Percentiles rank a stretch among this genome's conserved stretches.
Evolutionary conservation across 1,284 basidiomycete genomes (phyloP).

Genomic region (Moesziomyces parantarcticus): DNA sequence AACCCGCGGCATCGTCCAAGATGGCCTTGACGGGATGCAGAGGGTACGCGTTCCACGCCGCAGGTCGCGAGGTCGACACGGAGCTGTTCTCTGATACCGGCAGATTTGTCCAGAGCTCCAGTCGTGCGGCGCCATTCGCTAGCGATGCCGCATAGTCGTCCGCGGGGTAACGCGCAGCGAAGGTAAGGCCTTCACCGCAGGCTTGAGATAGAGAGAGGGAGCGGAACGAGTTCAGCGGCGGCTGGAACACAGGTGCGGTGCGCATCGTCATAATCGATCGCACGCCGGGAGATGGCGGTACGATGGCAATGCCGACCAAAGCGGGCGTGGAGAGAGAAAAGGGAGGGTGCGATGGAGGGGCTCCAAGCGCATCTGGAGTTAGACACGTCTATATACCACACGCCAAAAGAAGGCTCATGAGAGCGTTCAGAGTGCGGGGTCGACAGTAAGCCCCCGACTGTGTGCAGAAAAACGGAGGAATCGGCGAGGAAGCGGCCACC

Average conservation of each 20-base stretch:
- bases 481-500: neutral
- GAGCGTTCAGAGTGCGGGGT: neutral
- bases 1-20: constrained; percentile 7
- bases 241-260: constrained; percentile 25
- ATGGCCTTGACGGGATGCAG: constrained; percentile 10
- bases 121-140: constrained; percentile 23
- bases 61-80: constrained; percentile 15
- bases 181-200: constrained; percentile 17
- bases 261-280: constrained; percentile 13
- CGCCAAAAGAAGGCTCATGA: neutral
- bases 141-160: constrained; percentile 26
- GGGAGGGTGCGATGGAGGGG: neutral
- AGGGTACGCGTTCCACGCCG: constrained; percentile 22
- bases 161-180: constrained; percentile 25
- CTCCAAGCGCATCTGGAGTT: too few species aligned
- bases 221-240: constrained; percentile 20
- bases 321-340: neutral
- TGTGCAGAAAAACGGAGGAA: neutral
- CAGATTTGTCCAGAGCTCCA: constrained; percentile 39
- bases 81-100: constrained; percentile 7
- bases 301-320: neutral
- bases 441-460: neutral
- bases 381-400: too few species aligned
- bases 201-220: constrained; percentile 9
- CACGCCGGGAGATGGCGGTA: neutral